Base-by-base conservation (phyloP, 768 basidiomycete species). In the Daedalea quercina region DNA sequence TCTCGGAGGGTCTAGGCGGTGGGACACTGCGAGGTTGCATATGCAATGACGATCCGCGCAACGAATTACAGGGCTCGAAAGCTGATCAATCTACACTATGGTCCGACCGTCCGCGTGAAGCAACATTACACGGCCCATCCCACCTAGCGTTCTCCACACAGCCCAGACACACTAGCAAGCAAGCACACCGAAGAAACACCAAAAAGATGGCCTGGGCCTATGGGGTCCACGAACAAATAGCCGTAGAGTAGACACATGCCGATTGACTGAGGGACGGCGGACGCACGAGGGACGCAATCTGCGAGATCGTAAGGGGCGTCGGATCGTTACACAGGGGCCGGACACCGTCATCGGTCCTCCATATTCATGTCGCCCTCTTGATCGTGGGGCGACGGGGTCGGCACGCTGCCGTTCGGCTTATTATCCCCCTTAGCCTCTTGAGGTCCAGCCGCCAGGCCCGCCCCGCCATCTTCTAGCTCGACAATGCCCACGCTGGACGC, bases 291-390 rank as follows among this genome's bases (percentile, higher is more conserved):
- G n/a, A n/a, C n/a, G n/a, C n/a, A 31, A 31, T 31, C 28, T n/a
- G n/a, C 28, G 6, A 31, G 28, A 11, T 11, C 28, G 4, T 11
- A 44, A 17, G 37, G 37, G 8, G 19, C 25, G 23, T 23, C 44
- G n/a, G 26, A 13, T 9, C 19, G 31, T 15, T 26, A 45, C 20
- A 47, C 19, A 47, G 17, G 15, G 24, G 23, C n/a, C 11, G 17
- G 33, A 34, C 17, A 26, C 11, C 33, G 11, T 49, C 48, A 51
- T 28, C 40, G 37, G 2, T 59, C 58, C 47, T 65, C 63, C 65
- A 65, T 64, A 54, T 65, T 66, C 41, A 63, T 60, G 53, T 66
- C 65, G 43, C 58, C 61, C 31, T 59, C 63, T 17, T 23, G 48
- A 19, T 65, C 63, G 44, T 54, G 49, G n/a, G 42, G 53, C 33